Evolutionary conservation across 495 filamentous ascomycete species (phyloP).

Genomic region (Penicillium coprophilum): DNA sequence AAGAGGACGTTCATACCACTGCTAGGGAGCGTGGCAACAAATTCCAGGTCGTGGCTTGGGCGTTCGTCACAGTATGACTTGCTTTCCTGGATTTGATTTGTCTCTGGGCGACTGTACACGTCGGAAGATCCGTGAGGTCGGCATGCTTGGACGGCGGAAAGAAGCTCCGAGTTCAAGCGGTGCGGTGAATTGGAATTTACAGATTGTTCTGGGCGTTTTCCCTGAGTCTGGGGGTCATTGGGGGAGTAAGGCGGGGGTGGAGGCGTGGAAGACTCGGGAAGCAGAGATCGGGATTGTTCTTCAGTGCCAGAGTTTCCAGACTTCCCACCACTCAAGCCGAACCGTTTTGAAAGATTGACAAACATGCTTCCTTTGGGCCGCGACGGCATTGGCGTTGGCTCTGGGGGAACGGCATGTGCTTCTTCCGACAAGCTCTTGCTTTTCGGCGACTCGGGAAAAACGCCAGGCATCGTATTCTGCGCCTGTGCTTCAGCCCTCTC

Average conservation of each 20-base stretch:
- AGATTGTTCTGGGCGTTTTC: slow-evolving; percentile 36
- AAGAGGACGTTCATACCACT: slow-evolving; percentile 74
- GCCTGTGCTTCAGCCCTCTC: slow-evolving; percentile 28
- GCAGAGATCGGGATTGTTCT: slow-evolving; percentile 29
- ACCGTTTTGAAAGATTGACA: slow-evolving; percentile 59
- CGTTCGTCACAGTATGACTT: slow-evolving; percentile 85
- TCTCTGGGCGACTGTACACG: slow-evolving; percentile 68
- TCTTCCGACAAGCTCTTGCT: slow-evolving; percentile 31
- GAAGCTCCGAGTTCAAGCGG: slow-evolving; percentile 57
- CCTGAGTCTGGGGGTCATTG: slow-evolving; percentile 35
- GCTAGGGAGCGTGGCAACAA: slow-evolving; percentile 62
- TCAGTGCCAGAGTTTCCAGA: slow-evolving; percentile 23
- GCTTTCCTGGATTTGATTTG: slow-evolving; percentile 76
- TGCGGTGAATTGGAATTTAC: slow-evolving; percentile 48
- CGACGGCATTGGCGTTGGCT: slow-evolving; percentile 34
- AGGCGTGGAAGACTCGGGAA: slow-evolving; percentile 28
- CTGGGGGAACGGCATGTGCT: slow-evolving; percentile 22
- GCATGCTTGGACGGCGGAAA: slow-evolving; percentile 79
- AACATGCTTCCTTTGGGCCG: slow-evolving; percentile 56
- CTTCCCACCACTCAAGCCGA: slow-evolving; percentile 59
- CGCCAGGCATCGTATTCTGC: slow-evolving; percentile 61
- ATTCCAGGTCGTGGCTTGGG: slow-evolving; percentile 75
- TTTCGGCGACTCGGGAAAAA: slow-evolving; percentile 63
- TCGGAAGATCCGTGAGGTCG: slow-evolving; percentile 71
- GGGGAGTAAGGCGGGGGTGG: slow-evolving; percentile 48